Base-by-base conservation (phyloP, 305 asterid genomes). In the Solanum aculeatissimum region DNA sequence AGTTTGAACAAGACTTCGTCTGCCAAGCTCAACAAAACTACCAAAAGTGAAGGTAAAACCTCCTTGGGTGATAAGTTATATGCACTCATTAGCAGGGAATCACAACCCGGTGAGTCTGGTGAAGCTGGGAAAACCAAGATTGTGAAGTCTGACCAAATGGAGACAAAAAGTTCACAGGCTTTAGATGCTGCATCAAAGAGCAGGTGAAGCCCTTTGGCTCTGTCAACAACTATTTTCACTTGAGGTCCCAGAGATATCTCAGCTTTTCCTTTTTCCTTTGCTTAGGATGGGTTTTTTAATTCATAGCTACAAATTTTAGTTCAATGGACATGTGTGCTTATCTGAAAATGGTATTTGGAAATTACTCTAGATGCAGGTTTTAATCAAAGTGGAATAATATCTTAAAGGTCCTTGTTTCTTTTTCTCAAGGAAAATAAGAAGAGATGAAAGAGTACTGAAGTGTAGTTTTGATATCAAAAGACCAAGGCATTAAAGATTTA, bases 121-220 rank as follows among this genome's bases (percentile, higher is more conserved):
- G 85, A 78, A 79, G 82, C 74, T 78, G 91, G 87, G 91, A 90
- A 40, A 78, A 83, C 83, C 69, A 89, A 83, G 90, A 87, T 69
- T 66, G 88, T 77, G 84, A 87, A 87, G 85, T 85, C 89, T 54
- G 74, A 80, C 75, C 82, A 84, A 43, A 89, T 86, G 84, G 91
- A 86, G 83, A 45, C 32, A 75, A 82, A 86, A 86, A 35, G 72
- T 82, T 60, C 89, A 80, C 21, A 62, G 54, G 80, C 62, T 79
- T 91, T 94, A 78, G 97, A 95, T 87, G 91, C 90, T 45, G 93
- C 91, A 78, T 80, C 93, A 51, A 85, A 84, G 90, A 89, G 86
- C 91, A 93, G 99, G 98, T 94, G 84, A 84, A 84, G 65, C 85
- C 71, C 71, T 77, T 53, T 51, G 11, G 11, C 29, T 51, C 82